Evolutionary conservation across 78 protist genomes (phyloP).

Genomic region (Dictyostelium citrinum): DNA sequence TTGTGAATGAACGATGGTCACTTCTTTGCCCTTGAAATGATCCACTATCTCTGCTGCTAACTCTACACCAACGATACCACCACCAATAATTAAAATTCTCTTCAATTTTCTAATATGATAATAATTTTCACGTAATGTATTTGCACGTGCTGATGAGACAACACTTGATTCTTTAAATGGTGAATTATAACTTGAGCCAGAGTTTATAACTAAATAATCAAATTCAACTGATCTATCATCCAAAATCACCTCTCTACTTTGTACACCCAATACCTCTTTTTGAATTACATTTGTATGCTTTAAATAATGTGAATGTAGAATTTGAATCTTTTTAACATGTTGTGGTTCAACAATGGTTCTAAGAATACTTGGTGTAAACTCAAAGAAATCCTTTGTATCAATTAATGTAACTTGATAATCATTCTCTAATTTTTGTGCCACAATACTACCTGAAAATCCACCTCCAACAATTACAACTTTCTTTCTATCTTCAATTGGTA

Average conservation of each 20-base stretch:
- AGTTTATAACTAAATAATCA: conserved; percentile 75
- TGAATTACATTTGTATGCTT: conserved; percentile 61
- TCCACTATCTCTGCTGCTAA: conserved; percentile 80
- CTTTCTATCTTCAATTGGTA: conserved; percentile 68
- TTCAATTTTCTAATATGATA: conserved; percentile 64
- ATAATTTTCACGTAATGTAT: conserved; percentile 65
- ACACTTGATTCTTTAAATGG: conserved; percentile 56
- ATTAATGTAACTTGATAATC: conserved; percentile 79
- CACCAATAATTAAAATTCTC: conserved; percentile 72
- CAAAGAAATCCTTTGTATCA: conserved; percentile 77
- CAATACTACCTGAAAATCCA: conserved; percentile 77
- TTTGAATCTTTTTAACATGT: conserved; percentile 62
- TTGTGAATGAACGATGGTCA: conserved; percentile 64
- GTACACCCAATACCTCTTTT: conserved; percentile 18
- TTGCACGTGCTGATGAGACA: conserved; percentile 75
- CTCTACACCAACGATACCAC: conserved; percentile 84
- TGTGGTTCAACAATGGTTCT: conserved; percentile 70
- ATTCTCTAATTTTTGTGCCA: conserved; percentile 74
- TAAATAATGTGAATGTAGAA: conserved; percentile 63
- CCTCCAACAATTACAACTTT: conserved; percentile 78
- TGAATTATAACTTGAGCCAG: conserved; percentile 67
- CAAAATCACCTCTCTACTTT: conserved; percentile 3
- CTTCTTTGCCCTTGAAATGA: conserved; percentile 66
- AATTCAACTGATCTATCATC: conserved; percentile 38
- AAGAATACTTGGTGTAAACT: conserved; percentile 74